Evolutionary conservation across 148 eudicot species (phyloP).

Genomic region (Silene conica): DNA sequence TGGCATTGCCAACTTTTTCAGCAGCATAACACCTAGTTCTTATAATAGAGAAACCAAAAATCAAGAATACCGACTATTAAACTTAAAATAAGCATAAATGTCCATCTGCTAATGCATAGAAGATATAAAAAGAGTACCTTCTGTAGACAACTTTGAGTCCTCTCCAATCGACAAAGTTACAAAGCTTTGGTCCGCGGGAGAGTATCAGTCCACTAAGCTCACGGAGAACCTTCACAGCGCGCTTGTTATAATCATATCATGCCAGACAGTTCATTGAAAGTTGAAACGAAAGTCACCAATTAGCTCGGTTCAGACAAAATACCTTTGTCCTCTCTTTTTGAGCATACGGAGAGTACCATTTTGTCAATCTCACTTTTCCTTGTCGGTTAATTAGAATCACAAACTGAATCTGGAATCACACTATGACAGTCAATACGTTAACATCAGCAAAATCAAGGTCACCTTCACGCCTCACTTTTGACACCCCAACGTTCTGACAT

Average conservation of each 20-base stretch:
- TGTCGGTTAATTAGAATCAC: conserved; percentile 85
- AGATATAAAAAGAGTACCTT: conserved; percentile 40
- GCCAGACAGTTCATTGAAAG: neutral
- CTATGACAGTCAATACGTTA: conserved; percentile 13
- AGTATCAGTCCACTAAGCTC: conserved; percentile 93
- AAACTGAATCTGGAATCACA: conserved; percentile 69
- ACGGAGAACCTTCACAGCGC: conserved; percentile 53
- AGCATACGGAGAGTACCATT: conserved; percentile 92
- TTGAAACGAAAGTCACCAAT: neutral
- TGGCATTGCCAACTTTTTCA: neutral
- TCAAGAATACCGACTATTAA: neutral
- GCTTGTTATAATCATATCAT: neutral
- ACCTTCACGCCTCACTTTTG: too few relatives aligned
- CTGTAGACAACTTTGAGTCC: conserved; percentile 90
- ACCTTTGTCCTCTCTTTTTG: conserved; percentile 90
- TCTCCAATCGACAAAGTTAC: conserved; percentile 96
- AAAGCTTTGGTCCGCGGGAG: conserved; percentile 79
- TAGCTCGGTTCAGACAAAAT: neutral
- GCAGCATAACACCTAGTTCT: neutral
- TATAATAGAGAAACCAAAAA: neutral
- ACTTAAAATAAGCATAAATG: neutral
- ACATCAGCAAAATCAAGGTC: neutral
- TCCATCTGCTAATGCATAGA: neutral
- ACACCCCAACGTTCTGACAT: too few relatives aligned
- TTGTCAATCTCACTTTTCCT: conserved; percentile 87